Base-by-base conservation (phyloP, 176 grass and related monocot species). In the Aegilops umbellulata region DNA sequence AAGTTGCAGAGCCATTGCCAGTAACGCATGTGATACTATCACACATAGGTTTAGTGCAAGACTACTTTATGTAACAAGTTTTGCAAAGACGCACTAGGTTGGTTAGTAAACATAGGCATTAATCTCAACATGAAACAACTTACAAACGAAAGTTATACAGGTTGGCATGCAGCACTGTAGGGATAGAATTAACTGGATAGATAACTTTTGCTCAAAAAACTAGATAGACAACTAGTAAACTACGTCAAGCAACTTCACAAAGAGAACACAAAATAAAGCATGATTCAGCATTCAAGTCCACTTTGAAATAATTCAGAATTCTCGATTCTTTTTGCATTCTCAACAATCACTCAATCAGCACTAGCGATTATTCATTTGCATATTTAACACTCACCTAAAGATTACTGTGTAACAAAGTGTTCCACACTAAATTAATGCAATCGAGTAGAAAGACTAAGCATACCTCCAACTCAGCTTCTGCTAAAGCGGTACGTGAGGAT, bases 381-480 rank as follows among this genome's bases (percentile, higher is more conserved):
- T 34, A 34, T 25, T 38, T 25, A 57, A 82, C 31, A 36, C 29
- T 25, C 13, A 25, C 72, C 27, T 36, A 25, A 35, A 44, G 42
- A 30, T 44, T 41, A 69, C 12, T 68, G 69, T 38, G 58, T 8
- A 41, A 60, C 64, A 35, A 77, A 79, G 34, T n/a, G 3, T 42
- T 69, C 6, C 36, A 34, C 41, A 47, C 65, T 68, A 82, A 39
- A 76, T 29, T 27, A 66, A 67, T 39, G 65, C 14, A 55, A 30
- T 29, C 8, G 16, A 77, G 25, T 46, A 46, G 53, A 80, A 73
- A 71, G n/a, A 35, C 49, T 70, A 46, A 83, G n/a, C 79, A 83
- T 94, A 95, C 95, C 93, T 98, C 95, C 77, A 98, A 83, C 63
- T 98, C 95, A 81, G 95, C 95, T 85, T 98, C 95, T 79, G 95